Percentiles rank a stretch among this genome's conserved stretches.
Evolutionary conservation across 805 yeast genomes (phyloP).

Genomic region (Ogataea minuta): DNA sequence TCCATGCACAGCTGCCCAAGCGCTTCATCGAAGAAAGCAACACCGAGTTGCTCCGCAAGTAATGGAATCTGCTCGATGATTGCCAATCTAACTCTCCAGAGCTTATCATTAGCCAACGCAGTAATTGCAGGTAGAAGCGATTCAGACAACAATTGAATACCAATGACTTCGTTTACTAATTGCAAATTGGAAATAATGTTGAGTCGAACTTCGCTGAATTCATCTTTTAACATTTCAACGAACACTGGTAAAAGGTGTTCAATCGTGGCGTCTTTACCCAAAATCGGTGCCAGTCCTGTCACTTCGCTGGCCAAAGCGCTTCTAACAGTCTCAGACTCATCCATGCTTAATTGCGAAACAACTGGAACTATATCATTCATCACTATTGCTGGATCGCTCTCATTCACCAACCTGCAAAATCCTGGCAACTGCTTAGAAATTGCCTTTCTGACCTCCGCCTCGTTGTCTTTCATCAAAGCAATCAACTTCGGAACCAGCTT

Average conservation of each 20-base stretch:
- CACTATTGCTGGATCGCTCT: conserved; percentile 46
- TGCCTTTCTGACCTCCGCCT: conserved; percentile 96
- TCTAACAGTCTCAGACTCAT: conserved; percentile 90
- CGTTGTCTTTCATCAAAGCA: conserved; percentile 80
- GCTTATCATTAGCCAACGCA: conserved; percentile 91
- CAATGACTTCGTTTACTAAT: conserved; percentile 90
- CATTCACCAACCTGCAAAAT: conserved; percentile 52
- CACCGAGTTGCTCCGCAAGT: conserved; percentile 91
- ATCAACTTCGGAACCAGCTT: conserved; percentile 70
- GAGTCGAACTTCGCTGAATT: conserved; percentile 92
- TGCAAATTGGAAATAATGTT: conserved; percentile 91
- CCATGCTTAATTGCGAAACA: conserved; percentile 80
- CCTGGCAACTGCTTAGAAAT: conserved; percentile 88
- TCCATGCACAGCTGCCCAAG: conserved; percentile 86
- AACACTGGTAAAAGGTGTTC: conserved; percentile 83
- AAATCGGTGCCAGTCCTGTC: conserved; percentile 79
- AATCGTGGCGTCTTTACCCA: conserved; percentile 82
- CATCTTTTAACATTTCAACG: conserved; percentile 92
- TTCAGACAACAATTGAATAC: conserved; percentile 82
- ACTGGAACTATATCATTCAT: conserved; percentile 75
- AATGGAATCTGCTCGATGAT: conserved; percentile 95
- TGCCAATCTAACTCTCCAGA: conserved; percentile 97
- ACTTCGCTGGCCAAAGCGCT: conserved; percentile 88
- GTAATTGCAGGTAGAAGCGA: conserved; percentile 92
- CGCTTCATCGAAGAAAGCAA: conserved; percentile 88